A percentile compares a stretch with the other conserved stretches of the same genome.
Evolutionary conservation across 2,329 filamentous ascomycete species (phyloP).

Genomic region (Ascochyta pisi): DNA sequence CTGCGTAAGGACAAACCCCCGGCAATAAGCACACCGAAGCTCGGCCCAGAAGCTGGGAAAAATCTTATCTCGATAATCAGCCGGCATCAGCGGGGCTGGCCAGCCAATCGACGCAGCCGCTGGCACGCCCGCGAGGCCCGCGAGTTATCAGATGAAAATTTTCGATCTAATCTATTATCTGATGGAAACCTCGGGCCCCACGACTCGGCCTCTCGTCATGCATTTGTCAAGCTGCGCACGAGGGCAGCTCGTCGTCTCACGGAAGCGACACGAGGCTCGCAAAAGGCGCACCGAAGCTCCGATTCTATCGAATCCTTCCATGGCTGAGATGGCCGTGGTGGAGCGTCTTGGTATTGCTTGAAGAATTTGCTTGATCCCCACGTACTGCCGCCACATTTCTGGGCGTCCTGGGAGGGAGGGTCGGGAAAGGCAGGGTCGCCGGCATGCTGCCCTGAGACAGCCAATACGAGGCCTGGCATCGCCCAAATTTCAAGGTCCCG

Average conservation of each 20-base stretch:
- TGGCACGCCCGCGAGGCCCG: slow-evolving; percentile 10
- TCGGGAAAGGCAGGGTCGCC: not conserved
- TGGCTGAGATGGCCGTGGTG: not conserved
- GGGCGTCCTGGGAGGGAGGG: slow-evolving; percentile 5
- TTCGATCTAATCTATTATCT: slow-evolving; percentile 40
- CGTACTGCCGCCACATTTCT: slow-evolving; percentile 14
- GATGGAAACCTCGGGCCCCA: slow-evolving; percentile 24
- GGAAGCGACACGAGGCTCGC: not conserved
- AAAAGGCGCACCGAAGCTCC: not conserved
- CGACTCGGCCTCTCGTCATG: slow-evolving; percentile 3
- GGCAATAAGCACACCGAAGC: slow-evolving; percentile 32
- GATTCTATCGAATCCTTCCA: not conserved
- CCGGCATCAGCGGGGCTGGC: slow-evolving; percentile 23
- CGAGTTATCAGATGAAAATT: slow-evolving; percentile 38
- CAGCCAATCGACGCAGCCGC: slow-evolving; percentile 17
- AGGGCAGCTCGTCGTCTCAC: not conserved
- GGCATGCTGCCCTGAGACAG: slow-evolving; percentile 1
- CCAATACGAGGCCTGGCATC: slow-evolving; percentile 12
- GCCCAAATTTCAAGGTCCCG: slow-evolving; percentile 3
- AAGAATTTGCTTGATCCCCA: slow-evolving; percentile 21
- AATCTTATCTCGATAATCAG: slow-evolving; percentile 38
- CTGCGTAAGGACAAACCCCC: slow-evolving; percentile 18
- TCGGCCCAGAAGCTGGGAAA: slow-evolving; percentile 24
- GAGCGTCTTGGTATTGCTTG: slow-evolving; percentile 8
- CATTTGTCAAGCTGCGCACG: slow-evolving; percentile 1